Percentiles rank a stretch among this genome's conserved stretches.
Evolutionary conservation across 306 rosid genomes (phyloP).

Genomic region (Quercus dentata): DNA sequence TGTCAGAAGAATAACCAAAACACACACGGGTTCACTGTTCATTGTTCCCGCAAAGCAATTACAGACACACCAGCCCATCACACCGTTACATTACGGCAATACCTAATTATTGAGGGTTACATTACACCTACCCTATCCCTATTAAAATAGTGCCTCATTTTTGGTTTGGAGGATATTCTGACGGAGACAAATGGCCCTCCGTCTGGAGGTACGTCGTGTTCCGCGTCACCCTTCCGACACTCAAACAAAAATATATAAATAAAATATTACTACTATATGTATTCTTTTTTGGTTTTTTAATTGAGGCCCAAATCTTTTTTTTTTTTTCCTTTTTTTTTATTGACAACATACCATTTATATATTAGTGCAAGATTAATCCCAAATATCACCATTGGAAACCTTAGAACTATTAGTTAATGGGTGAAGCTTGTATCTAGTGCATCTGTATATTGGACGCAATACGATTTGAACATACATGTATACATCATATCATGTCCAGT

Average conservation of each 20-base stretch:
- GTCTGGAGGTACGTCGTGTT: background rate
- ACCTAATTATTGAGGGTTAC: background rate
- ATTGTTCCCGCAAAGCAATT: too few relatives aligned
- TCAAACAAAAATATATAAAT: background rate
- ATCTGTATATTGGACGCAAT: rapidly evolving
- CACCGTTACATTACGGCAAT: background rate
- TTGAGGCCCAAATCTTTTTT: background rate
- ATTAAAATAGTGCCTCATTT: background rate
- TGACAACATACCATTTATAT: background rate
- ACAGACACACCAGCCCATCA: background rate
- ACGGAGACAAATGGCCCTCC: background rate
- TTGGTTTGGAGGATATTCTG: background rate
- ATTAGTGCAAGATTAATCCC: background rate
- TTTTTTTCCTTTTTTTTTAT: background rate
- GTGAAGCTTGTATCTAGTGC: rapidly evolving
- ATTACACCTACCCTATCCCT: background rate
- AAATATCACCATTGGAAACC: background rate
- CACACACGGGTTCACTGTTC: background rate
- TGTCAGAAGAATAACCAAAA: background rate
- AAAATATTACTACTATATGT: too few relatives aligned
- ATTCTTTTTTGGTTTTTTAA: background rate
- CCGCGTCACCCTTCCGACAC: background rate
- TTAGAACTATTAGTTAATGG: too few relatives aligned
- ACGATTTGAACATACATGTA: rapidly evolving
- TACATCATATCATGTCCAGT: rapidly evolving